Evolutionary conservation across 2,329 filamentous ascomycete species (phyloP).

Genomic region (Aurifilum marmelostoma): DNA sequence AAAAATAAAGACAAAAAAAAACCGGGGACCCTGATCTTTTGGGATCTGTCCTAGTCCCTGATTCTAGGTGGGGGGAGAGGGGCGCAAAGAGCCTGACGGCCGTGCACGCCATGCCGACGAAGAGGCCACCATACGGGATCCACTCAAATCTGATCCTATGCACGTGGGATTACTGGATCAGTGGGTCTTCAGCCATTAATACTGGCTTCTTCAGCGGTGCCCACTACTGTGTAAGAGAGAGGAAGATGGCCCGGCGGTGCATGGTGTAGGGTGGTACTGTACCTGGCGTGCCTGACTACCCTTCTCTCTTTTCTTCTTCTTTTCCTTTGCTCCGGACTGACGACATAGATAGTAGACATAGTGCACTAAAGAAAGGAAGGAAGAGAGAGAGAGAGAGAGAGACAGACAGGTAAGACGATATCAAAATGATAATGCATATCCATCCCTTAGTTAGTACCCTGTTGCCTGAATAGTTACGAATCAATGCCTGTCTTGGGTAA

Average conservation of each 20-base stretch:
- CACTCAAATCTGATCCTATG: neutral
- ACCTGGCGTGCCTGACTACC: neutral
- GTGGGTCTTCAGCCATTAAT: neutral
- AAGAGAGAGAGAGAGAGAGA: no score
- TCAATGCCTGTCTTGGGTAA: neutral
- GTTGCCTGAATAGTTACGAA: neutral
- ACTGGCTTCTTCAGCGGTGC: neutral
- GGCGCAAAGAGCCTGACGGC: neutral
- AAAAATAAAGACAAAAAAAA: neutral
- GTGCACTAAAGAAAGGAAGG: neutral
- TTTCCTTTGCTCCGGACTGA: neutral
- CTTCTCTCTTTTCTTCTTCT: neutral
- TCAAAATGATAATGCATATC: neutral
- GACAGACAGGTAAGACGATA: neutral
- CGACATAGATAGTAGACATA: neutral
- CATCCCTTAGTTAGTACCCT: neutral
- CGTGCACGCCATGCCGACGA: no score
- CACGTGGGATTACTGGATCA: constrained; percentile 1
- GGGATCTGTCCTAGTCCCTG: neutral
- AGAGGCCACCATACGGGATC: neutral
- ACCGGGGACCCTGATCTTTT: neutral
- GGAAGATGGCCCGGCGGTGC: no score
- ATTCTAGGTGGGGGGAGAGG: neutral
- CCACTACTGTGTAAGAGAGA: no score
- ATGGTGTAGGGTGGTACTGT: neutral